Evolutionary conservation across 768 basidiomycete species (phyloP).

Genomic region (Lyophyllum atratum): DNA sequence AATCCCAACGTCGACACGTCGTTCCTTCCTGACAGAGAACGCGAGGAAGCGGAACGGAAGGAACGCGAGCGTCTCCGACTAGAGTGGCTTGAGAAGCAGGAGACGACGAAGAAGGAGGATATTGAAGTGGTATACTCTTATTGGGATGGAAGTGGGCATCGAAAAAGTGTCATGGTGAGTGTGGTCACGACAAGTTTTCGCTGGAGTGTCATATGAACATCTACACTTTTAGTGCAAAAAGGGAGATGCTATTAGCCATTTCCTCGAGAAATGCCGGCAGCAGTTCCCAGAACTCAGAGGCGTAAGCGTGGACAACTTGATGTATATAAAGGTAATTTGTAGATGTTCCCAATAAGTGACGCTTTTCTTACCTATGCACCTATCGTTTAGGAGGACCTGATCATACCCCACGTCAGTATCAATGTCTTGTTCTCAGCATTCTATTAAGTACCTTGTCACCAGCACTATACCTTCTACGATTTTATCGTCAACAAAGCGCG

Average conservation of each 20-base stretch:
- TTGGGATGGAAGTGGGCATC: constrained; percentile 98
- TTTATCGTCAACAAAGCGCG: constrained; percentile 98
- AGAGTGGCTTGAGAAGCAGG: constrained; percentile 82
- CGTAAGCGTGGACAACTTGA: constrained; percentile 92
- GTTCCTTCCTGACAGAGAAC: constrained; percentile 96
- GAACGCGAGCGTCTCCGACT: constrained; percentile 87
- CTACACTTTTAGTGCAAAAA: constrained; percentile 81
- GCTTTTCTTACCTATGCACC: neutral
- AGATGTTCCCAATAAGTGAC: neutral
- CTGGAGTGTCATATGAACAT: neutral
- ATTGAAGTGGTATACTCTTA: constrained; percentile 96
- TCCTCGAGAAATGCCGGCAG: constrained; percentile 90
- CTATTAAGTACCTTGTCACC: constrained; percentile 5
- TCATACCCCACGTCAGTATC: constrained; percentile 86
- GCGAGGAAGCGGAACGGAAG: constrained; percentile 88
- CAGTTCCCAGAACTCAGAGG: constrained; percentile 93
- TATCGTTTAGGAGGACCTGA: constrained; percentile 81
- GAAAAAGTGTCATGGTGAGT: constrained; percentile 85
- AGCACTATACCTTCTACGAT: constrained; percentile 99
- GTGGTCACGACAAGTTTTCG: neutral
- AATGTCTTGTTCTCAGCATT: neutral
- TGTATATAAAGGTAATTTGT: constrained; percentile 89
- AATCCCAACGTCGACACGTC: constrained; percentile 98
- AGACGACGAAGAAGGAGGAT: constrained; percentile 63
- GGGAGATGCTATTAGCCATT: constrained; percentile 83